These are phyloP conservation scores for Pyrus betulifolia DNA, from an alignment of 306 rosid genomes.

Conservation along the genomic window DNA sequence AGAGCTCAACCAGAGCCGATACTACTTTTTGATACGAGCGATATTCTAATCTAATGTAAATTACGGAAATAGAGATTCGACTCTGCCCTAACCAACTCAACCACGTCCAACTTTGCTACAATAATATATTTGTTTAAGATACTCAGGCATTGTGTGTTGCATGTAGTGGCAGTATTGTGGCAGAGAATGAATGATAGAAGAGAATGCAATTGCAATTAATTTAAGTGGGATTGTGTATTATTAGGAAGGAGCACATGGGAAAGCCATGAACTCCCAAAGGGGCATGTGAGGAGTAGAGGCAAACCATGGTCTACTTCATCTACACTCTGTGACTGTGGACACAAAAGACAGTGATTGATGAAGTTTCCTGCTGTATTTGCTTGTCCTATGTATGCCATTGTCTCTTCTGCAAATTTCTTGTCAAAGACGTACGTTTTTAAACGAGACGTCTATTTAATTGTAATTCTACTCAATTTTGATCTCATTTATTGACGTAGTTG, in stretches of 20 bases:
- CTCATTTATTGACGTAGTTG: no score
- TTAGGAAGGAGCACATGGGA: constrained; percentile 39
- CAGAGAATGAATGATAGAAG: constrained; percentile 6
- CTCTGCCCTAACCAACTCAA: background rate
- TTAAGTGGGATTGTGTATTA: background rate
- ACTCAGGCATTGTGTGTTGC: constrained; percentile 13
- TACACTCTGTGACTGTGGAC: background rate
- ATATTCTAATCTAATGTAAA: no score
- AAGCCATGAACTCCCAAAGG: constrained; percentile 17
- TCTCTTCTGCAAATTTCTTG: background rate
- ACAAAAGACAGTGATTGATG: constrained; percentile 47
- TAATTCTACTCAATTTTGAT: background rate
- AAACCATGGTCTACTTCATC: constrained; percentile 15
- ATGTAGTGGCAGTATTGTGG: constrained; percentile 3
- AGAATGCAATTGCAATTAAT: constrained; percentile 27
- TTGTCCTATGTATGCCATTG: constrained; percentile 25
- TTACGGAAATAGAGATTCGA: no score
- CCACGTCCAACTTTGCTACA: background rate
- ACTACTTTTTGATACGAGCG: background rate
- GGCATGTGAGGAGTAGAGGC: constrained; percentile 49
- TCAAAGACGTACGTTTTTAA: background rate
- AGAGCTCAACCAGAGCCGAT: no score
- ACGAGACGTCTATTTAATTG: no score
- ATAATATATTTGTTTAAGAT: constrained; percentile 20
- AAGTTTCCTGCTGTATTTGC: constrained; percentile 32